Conservation (phyloP, 495 filamentous ascomycete species). For the Neurospora discreta region DNA sequence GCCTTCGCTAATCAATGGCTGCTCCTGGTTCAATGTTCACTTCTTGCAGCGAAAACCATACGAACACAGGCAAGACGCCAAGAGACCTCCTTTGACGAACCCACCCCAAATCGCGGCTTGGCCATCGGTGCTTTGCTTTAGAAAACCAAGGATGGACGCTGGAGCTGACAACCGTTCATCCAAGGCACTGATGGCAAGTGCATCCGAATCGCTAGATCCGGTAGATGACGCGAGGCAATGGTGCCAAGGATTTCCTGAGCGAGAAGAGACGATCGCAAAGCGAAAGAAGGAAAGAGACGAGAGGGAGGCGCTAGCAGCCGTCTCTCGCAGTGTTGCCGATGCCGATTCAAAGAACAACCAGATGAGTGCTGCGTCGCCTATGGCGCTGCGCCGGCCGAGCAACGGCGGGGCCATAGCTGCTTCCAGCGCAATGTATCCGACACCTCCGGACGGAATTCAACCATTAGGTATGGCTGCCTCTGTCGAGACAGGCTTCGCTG, state of each 20-base stretch:
- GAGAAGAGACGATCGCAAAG: constrained; percentile 33
- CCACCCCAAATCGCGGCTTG: constrained; percentile 29
- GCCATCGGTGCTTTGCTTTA: constrained; percentile 41
- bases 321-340: constrained; percentile 31
- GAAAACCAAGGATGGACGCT: constrained; percentile 22
- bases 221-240: constrained; percentile 59
- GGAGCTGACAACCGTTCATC: constrained; percentile 8
- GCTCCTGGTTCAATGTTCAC: constrained; percentile 26
- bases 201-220: constrained; percentile 41
- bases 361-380: constrained; percentile 26
- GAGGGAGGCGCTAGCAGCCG: constrained; percentile 16
- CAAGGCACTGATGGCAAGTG: constrained; percentile 3
- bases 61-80: constrained; percentile 31
- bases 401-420: constrained; percentile 40
- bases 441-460: constrained; percentile 67
- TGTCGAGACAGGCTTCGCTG: constrained; percentile 23
- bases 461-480: constrained; percentile 35
- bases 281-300: constrained; percentile 42
- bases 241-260: constrained; percentile 39
- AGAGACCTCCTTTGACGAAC: constrained; percentile 26
- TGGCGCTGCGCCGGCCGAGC: constrained; percentile 38
- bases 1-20: constrained; percentile 22
- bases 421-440: constrained; percentile 68
- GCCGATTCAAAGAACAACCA: constrained; percentile 24
- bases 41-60: constrained; percentile 23